Evolutionary conservation across 2,329 filamentous ascomycete genomes (phyloP), one percentile per base, ranked within the genome.

Genomic region (Fusarium sp.): DNA sequence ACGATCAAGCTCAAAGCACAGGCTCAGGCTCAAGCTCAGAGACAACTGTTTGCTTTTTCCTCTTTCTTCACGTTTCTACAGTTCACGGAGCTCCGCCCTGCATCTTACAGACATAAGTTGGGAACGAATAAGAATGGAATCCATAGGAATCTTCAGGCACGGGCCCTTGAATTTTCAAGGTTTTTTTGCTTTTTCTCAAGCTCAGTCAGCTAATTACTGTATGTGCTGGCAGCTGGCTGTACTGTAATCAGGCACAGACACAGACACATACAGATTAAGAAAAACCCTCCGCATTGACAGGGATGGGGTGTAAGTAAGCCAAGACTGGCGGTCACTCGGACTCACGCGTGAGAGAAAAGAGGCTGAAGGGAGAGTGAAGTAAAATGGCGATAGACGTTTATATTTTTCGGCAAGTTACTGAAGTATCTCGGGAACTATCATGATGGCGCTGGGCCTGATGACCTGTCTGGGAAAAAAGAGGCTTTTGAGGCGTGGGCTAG

Each of bases 111-210:
- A 64, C 51, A 24, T 41, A 24, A 54, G 43, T 66, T 55, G 56
- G 56, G 41, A 60, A 43, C 38, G 34, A 44, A 52, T 52, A 40
- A 47, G 24, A 53, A 56, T 71, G 49, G 52, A 58, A 58, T 7
- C 48, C 32, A 58, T 57, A 58, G 30, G 27, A 62, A 54, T 46
- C 43, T 56, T 61, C 67, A 66, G 55, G 65, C 60, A 71, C 67
- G 53, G 60, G 45, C 54, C 70, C 47, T 18, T 40, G 22, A 15
- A 8, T 52, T 57, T 40, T 63, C 49, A 43, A 38, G 48, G 47
- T 18, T 40, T 40, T 13, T 67, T 69, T 71, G 55, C 64, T 71
- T 73, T 73, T 70, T 15, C 12, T 43, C 22, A 44, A 56, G 15
- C 30, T 48, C 30, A 46, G 24, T 20, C 18, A 48, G 27, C 24